Base-by-base conservation (phyloP, 129 eudicot species). In the Flaveria brownii region DNA sequence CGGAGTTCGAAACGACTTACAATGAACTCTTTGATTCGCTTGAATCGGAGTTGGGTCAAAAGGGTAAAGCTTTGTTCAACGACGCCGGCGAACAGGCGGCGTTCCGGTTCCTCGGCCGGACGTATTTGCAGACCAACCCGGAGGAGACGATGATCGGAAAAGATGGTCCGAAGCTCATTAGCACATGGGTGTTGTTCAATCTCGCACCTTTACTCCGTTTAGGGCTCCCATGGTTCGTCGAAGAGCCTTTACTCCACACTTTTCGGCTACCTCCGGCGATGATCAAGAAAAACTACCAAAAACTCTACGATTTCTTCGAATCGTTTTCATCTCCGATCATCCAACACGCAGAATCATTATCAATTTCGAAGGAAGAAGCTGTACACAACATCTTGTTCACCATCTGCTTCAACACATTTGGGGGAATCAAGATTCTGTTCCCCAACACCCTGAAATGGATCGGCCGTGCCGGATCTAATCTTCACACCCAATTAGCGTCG, bases 361-460 rank as follows among this genome's bases (percentile, higher is more conserved):
- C 90, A 1, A 66, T 93, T 43, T 78, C 91, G 0, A 82, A 85
- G 8, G 97, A 90, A 0, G 98, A 93, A 60, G 97, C 97, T 1
- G 70, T 87, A 12, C 97, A 93, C 39, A 93, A 93, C n/a, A 78
- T 93, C 1, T 13, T 93, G 5, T 93, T 86, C 70, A 77, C 97
- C 9, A 75, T 96, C 3, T 93, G 98, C 82, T 93, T 93, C 82
- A 93, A 93, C 46, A 77, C 98, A 0, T 93, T 86, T 51, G 98
- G 98, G 0, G 98, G 98, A 0, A 90, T 93, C 88, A 90, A 84
- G 64, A 80, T 86, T 6, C 64, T 93, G 64, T 93, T 93, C 78
- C 96, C 98, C 0, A 88, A 88, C 64, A 84, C 90, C 41, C 54
- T 93, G 5, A 90, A 93, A 59, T 87, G 87, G 90, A 68, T 93